phyloP scores from a whole-genome alignment of 1,284 basidiomycete genomes.

The Fomitopsis betulina region DNA sequence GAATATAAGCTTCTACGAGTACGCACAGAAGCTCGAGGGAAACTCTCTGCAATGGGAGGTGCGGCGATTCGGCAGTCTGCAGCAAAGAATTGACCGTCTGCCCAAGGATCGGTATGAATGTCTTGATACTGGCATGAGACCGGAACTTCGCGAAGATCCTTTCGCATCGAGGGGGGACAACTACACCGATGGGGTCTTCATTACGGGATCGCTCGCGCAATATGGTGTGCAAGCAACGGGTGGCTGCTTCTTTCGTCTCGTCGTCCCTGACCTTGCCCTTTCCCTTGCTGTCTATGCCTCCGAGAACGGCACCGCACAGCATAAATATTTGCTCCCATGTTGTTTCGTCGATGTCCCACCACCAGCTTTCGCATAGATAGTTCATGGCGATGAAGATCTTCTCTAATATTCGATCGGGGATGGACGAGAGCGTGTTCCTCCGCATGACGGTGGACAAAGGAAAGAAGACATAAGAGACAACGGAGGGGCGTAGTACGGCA shows the following conservation, averaged over 20 bases:
- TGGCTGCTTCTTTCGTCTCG: slow-evolving; percentile 71
- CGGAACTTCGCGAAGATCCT: slow-evolving; percentile 35
- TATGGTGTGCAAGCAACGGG: slow-evolving; percentile 50
- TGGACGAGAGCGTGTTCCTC: slow-evolving; percentile 56
- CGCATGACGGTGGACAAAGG: slow-evolving; percentile 81
- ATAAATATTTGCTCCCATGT: slow-evolving; percentile 84
- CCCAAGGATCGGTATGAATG: slow-evolving; percentile 76
- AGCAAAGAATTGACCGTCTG: slow-evolving; percentile 77
- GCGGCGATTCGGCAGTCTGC: slow-evolving; percentile 45
- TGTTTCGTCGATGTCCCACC: slow-evolving; percentile 67
- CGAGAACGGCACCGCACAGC: slow-evolving; percentile 66
- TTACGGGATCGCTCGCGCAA: slow-evolving; percentile 45
- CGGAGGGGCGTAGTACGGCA: slow-evolving; percentile 45
- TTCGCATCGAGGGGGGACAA: slow-evolving; percentile 27
- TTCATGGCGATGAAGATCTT: slow-evolving; percentile 61
- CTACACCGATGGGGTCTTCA: slow-evolving; percentile 28
- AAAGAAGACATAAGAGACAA: slow-evolving; percentile 83
- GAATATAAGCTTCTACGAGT: slow-evolving; percentile 59
- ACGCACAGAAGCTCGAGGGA: slow-evolving; percentile 59
- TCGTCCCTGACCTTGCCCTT: slow-evolving; percentile 63
- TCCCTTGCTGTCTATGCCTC: slow-evolving; percentile 55
- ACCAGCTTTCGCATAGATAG: slow-evolving; percentile 66
- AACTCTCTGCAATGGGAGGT: slow-evolving; percentile 55
- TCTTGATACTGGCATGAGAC: slow-evolving; percentile 40
- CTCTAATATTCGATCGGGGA: slow-evolving; percentile 81